Percentiles rank a stretch among this genome's conserved stretches.
Conservation (phyloP, 2,329 filamentous ascomycete species). For the Botryosphaeria dothidea region DNA sequence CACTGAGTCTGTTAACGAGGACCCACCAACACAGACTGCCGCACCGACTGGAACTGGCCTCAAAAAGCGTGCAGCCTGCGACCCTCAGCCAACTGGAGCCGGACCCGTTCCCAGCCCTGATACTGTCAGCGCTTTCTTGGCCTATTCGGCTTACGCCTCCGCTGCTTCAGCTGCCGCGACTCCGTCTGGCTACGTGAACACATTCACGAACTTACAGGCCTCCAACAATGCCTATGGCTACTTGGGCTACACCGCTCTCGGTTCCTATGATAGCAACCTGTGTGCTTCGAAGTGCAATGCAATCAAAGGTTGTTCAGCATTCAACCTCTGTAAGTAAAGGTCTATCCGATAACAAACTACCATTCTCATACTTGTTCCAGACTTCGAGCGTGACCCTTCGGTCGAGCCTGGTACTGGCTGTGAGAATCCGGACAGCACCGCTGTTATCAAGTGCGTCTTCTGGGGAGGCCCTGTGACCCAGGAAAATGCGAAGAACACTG, state of each 20-base stretch:
- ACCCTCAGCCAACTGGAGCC: no score
- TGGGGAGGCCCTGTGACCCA: constrained; percentile 29
- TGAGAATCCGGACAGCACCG: constrained; percentile 22
- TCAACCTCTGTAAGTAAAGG: constrained; percentile 23
- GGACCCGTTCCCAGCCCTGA: no score
- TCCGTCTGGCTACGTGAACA: background rate
- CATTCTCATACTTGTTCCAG: background rate
- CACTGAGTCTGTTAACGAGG: no score
- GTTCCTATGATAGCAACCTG: constrained; percentile 22
- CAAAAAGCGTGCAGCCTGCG: no score
- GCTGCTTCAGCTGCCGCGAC: background rate
- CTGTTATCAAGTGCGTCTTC: constrained; percentile 33
- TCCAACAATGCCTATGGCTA: constrained; percentile 22
- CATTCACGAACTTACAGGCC: background rate
- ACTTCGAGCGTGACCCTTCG: constrained; percentile 24
- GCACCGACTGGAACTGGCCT: no score
- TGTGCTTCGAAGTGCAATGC: constrained; percentile 21
- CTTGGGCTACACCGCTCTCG: constrained; percentile 18
- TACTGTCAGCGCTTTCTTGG: background rate
- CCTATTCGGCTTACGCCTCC: background rate
- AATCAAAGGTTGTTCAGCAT: constrained; percentile 22
- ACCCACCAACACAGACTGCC: no score
- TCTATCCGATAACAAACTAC: background rate
- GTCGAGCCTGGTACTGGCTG: constrained; percentile 21
- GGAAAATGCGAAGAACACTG: constrained; percentile 25